phyloP scores from a whole-genome alignment of 192 early-diverging fungal species.

The Coemansia sp. region DNA sequence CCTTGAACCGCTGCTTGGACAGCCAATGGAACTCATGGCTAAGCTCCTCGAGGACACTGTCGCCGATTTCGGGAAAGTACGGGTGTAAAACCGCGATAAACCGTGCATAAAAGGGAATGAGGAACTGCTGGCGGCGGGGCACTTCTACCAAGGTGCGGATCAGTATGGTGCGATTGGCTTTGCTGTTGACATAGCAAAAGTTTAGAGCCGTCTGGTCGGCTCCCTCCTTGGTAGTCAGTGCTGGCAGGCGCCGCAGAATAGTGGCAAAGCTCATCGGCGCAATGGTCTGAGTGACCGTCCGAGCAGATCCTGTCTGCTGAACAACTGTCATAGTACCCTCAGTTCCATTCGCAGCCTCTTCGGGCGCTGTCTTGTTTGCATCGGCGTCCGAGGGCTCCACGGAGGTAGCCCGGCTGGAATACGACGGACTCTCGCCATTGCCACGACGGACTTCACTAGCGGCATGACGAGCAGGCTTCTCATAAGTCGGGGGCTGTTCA shows the following conservation, averaged over 20 bases:
- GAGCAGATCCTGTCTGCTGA: slow-evolving; percentile 23
- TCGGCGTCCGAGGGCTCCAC: neutral
- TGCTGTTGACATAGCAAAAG: slow-evolving; percentile 91
- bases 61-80: slow-evolving; percentile 87
- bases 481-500: slow-evolving; percentile 18
- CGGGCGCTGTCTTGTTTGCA: slow-evolving; percentile 22
- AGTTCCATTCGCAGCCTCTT: neutral
- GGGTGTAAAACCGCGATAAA: slow-evolving; percentile 84
- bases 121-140: slow-evolving; percentile 76
- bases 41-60: slow-evolving; percentile 64
- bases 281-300: slow-evolving; percentile 17
- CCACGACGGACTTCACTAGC: neutral
- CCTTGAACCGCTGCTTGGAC: slow-evolving; percentile 64
- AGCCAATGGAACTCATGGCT: slow-evolving; percentile 62
- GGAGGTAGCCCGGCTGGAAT: neutral
- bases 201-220: slow-evolving; percentile 90
- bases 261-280: slow-evolving; percentile 62
- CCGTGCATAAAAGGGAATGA: slow-evolving; percentile 90
- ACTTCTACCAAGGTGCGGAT: slow-evolving; percentile 77
- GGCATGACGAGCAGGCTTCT: slow-evolving; percentile 8
- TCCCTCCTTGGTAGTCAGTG: slow-evolving; percentile 75
- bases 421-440: neutral
- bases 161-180: slow-evolving; percentile 72
- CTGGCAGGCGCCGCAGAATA: slow-evolving; percentile 73
- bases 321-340: slow-evolving; percentile 30